Evolutionary conservation across 129 eudicot genomes (phyloP), one percentile per base, ranked within the genome.

Genomic region (Oenanthe sinensis): DNA sequence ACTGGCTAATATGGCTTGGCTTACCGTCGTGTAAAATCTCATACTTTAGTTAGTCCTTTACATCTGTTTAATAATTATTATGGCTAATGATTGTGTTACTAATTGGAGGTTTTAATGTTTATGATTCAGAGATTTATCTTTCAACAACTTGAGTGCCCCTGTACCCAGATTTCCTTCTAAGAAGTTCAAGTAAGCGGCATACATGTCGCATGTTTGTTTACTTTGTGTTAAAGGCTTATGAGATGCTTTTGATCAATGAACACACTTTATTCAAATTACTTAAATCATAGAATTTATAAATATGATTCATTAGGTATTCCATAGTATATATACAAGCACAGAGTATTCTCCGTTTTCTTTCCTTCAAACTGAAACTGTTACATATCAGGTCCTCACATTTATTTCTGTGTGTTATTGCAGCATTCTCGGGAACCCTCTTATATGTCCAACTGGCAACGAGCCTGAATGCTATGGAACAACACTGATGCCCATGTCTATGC

Each of bases 61-160:
- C 37, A 37, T 43, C 10, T 16, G 13, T 24, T 43, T 3, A 12
- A 12, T 12, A 55, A 17, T 2, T 28, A 30, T 10, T 12, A 65
- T 13, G 11, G 48, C 6, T 6, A 4, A 43, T 63, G 5, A 45
- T 63, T 43, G 30, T 26, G 12, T 76, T 58, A 74, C 62, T 74
- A 46, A 74, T 24, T 14, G 5, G 77, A 71, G 45, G 76, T 69
- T 52, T 78, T n/a, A n/a, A n/a, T n/a, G n/a, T n/a, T n/a, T 52
- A 67, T 80, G 8, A 46, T 65, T 88, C 80, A 92, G 97, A 80
- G 97, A 92, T 82, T 88, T 92, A 84, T 92, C 96, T 30, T 92
- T 49, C 85, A 92, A 92, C 82, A 92, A 92, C 83, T 90, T 92
- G 86, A 90, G 90, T 82, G 91, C 91, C 79, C 92, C 96, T 79